Percentiles rank a stretch among this genome's conserved stretches.
Evolutionary conservation across 495 filamentous ascomycete species (phyloP).

Genomic region (Aspergillus cristatus): DNA sequence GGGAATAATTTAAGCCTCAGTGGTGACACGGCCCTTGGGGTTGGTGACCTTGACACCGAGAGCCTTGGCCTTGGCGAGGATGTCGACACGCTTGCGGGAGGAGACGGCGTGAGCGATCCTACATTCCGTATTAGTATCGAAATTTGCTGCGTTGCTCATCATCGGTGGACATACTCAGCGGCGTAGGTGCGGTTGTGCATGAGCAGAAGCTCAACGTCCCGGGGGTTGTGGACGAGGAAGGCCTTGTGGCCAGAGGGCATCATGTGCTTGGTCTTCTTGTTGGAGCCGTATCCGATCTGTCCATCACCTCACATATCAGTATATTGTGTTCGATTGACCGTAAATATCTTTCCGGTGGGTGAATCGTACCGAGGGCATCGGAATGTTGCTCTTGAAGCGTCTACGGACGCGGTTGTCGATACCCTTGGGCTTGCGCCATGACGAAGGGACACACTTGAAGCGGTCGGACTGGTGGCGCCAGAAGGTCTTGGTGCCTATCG

Average conservation of each 20-base stretch:
- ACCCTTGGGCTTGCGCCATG: slow-evolving; percentile 99
- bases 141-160: not conserved
- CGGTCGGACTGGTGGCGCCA: slow-evolving; percentile 93
- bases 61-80: slow-evolving; percentile 92
- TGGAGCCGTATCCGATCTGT: slow-evolving; percentile 94
- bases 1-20: slow-evolving; percentile 85
- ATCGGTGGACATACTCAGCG: slow-evolving; percentile 68
- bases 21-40: slow-evolving; percentile 94
- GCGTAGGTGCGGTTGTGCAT: slow-evolving; percentile 99
- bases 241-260: slow-evolving; percentile 99
- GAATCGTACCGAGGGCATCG: slow-evolving; percentile 91
- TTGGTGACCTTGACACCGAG: slow-evolving; percentile 98
- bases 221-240: slow-evolving; percentile 93
- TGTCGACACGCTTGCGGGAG: slow-evolving; percentile 95
- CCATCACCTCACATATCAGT: slow-evolving; percentile 7
- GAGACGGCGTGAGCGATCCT: slow-evolving; percentile 97
- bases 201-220: slow-evolving; percentile 92
- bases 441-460: slow-evolving; percentile 78
- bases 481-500: slow-evolving; percentile 75
- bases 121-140: slow-evolving; percentile 7
- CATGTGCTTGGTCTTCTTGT: slow-evolving; percentile 98
- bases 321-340: not conserved
- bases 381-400: slow-evolving; percentile 88
- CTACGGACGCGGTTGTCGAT: slow-evolving; percentile 90
- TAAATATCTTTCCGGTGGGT: not conserved